Conservation (phyloP, 2,329 filamentous ascomycete genomes). For the Colletotrichum nymphaeae region DNA sequence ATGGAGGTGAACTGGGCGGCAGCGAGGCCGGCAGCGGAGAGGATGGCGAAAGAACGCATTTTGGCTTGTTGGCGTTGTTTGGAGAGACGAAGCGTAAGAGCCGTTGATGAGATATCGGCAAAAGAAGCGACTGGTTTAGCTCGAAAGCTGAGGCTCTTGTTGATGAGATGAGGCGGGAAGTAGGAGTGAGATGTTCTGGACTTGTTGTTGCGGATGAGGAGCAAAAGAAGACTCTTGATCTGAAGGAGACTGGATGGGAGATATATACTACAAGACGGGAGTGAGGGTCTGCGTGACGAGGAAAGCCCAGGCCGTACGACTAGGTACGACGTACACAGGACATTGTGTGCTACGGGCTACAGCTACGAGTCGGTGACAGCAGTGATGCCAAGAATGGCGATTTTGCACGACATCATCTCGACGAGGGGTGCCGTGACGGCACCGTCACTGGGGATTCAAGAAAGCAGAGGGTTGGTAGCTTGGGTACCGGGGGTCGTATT, state of each 20-base stretch:
- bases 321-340: constrained; percentile 16
- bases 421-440: constrained; percentile 14
- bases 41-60: constrained; percentile 41
- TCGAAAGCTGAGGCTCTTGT: constrained; percentile 11
- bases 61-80: constrained; percentile 12
- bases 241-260: not conserved
- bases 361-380: constrained; percentile 33
- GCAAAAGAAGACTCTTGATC: not conserved
- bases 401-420: constrained; percentile 35
- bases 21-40: constrained; percentile 34
- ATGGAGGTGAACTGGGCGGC: constrained; percentile 39
- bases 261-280: constrained; percentile 24
- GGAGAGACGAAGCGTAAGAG: not conserved
- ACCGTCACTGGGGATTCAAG: constrained; percentile 2
- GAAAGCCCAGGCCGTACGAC: constrained; percentile 7
- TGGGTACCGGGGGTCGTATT: constrained; percentile 5
- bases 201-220: constrained; percentile 5
- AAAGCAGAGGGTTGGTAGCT: constrained; percentile 23
- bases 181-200: not conserved
- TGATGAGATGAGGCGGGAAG: not conserved
- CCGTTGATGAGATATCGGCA: not conserved
- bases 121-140: constrained; percentile 22
- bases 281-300: constrained; percentile 18
- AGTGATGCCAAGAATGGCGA: constrained; percentile 33
- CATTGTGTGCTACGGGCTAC: constrained; percentile 5